Base-by-base conservation (phyloP, 441 rosid genomes). In the Flueggea neowawraea region DNA sequence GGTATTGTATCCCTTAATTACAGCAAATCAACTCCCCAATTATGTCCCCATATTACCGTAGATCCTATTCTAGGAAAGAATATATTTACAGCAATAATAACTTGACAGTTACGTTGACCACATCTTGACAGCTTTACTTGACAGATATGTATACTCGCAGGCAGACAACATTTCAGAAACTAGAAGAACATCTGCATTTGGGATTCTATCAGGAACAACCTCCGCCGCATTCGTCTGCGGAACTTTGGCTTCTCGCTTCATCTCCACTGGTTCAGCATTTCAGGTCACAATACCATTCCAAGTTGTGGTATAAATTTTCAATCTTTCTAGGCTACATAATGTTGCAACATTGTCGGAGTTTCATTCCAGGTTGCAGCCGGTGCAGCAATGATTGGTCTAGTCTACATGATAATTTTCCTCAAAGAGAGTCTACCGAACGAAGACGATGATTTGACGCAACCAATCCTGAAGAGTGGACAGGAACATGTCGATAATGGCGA, bases 391-490 rank as follows among this genome's bases (percentile, higher is more conserved):
- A 51, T 77, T 62, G 91, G 85, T 0, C 70, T 69, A 15, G 83
- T 82, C 15, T 90, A 94, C 84, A 85, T 88, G 98, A 87, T 95
- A 73, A 39, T 86, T 60, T 90, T 90, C 60, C 84, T 94, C 15
- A 63, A 82, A 69, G 96, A 94, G 49, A 81, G 70, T 56, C 22
- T 56, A 22, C 59, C 61, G 0, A 33, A 33, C 6, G 54, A 63
- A 16, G 60, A 16, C 4, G 76, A 78, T 11, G 54, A 58, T 47
- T 75, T 80, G 61, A 52, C 71, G 3, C 79, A 58, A 65, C 95
- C 95, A 28, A 78, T 90, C 60, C 45, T 90, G 45, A 82, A 75
- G 59, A 78, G 72, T 12, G 65, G 12, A 47, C 36, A 52, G 10
- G 76, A 70, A 31, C 67, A 57, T 17, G 47, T 13, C 31, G 63